phyloP scores from a whole-genome alignment of 129 eudicot genomes.

The Pittosporum tobira region DNA sequence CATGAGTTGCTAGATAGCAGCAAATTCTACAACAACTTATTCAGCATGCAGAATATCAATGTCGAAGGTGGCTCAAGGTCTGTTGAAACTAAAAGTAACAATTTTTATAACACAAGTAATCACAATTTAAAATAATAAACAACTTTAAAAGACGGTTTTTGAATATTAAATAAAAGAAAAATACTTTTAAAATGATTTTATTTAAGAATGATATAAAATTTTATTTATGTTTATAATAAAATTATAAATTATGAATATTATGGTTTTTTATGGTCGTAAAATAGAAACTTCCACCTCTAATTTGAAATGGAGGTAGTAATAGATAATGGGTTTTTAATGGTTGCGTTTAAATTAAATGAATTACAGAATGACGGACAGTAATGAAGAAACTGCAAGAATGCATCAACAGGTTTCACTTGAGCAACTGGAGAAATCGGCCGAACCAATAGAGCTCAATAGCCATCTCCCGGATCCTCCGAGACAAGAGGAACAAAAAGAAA shows the following conservation, averaged over 20 bases:
- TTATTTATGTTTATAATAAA: too few relatives aligned
- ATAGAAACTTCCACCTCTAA: too few relatives aligned
- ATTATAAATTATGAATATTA: too few relatives aligned
- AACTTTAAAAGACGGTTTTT: too few relatives aligned
- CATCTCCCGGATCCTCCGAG: conserved; percentile 22
- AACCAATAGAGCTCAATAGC: conserved; percentile 15
- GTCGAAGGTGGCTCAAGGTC: conserved; percentile 45
- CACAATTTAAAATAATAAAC: too few relatives aligned
- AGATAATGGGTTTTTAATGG: not conserved
- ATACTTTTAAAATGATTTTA: too few relatives aligned
- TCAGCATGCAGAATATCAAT: conserved; percentile 68
- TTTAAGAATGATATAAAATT: too few relatives aligned
- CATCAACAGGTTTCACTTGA: conserved; percentile 22
- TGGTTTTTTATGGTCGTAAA: too few relatives aligned
- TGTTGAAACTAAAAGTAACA: conserved; percentile 1
- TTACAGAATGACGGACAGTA: conserved; percentile 31
- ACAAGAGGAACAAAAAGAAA: conserved; percentile 26
- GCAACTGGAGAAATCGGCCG: conserved; percentile 15
- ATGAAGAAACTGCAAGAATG: conserved; percentile 29
- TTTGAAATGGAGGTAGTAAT: too few relatives aligned
- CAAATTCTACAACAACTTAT: conserved; percentile 47
- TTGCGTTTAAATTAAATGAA: conserved; percentile 3
- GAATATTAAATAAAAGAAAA: too few relatives aligned
- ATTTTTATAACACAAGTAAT: not conserved
- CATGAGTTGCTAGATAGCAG: conserved; percentile 39